Conservation (phyloP, 306 rosid species). For the Vicia villosa region DNA sequence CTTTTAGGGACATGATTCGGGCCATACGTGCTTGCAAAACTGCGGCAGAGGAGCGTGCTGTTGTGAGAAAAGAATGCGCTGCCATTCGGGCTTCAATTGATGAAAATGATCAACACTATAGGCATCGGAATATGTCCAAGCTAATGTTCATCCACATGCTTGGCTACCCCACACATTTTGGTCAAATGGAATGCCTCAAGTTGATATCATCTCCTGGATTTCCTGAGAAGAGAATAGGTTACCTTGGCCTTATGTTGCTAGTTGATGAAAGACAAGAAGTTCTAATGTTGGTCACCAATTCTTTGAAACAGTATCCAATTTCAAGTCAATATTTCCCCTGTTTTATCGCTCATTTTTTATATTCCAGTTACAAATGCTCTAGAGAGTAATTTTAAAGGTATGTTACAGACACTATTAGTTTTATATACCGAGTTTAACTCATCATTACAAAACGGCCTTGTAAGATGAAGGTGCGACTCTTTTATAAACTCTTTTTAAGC, state of each 20-base stretch:
- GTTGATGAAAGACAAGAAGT: conserved; percentile 99
- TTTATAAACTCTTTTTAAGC: no score
- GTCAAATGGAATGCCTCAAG: conserved; percentile 99
- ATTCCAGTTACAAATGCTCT: conserved; percentile 15
- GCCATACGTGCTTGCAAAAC: conserved; percentile 97
- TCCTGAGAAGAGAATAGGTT: conserved; percentile 99
- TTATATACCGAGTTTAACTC: no score
- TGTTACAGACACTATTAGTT: conserved; percentile 12
- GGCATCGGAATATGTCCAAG: conserved; percentile 95
- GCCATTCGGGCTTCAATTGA: conserved; percentile 91
- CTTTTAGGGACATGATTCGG: conserved; percentile 97
- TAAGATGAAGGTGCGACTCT: no score
- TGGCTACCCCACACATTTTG: conserved; percentile 99
- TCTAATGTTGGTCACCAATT: conserved; percentile 97
- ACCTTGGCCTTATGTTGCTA: conserved; percentile 98
- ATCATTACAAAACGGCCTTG: no score
- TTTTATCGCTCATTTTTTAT: conserved; percentile 13
- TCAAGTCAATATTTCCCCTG: conserved; percentile 32
- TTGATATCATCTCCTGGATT: conserved; percentile 95
- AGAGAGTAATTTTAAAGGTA: conserved; percentile 24
- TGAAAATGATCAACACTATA: conserved; percentile 82
- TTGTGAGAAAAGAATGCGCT: conserved; percentile 97
- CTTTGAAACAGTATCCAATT: conserved; percentile 98
- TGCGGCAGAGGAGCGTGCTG: conserved; percentile 98
- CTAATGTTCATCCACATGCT: conserved; percentile 99